Conservation (phyloP, 2,329 filamentous ascomycete genomes). For the Diaporthe sp. region DNA sequence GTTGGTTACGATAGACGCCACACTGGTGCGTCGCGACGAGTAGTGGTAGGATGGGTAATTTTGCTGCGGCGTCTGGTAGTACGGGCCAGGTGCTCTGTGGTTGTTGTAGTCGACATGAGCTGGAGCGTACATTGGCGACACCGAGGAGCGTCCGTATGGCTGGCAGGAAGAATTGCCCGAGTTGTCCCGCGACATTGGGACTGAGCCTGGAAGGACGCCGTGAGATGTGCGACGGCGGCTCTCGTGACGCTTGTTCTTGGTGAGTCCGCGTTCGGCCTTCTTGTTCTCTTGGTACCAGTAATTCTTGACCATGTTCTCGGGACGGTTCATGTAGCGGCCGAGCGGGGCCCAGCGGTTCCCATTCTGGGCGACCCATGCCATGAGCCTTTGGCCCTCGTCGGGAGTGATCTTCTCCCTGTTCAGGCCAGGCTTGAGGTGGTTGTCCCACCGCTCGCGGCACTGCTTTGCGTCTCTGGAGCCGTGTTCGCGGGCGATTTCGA, state of each 20-base stretch:
- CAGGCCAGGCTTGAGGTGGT: slow-evolving; percentile 80
- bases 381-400: slow-evolving; percentile 78
- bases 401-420: slow-evolving; percentile 61
- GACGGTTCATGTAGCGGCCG: slow-evolving; percentile 80
- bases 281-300: slow-evolving; percentile 70
- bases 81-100: background rate
- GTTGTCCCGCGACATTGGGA: slow-evolving; percentile 20
- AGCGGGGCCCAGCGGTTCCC: slow-evolving; percentile 95
- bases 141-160: background rate
- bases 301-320: slow-evolving; percentile 95
- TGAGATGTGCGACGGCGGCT: background rate
- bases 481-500: slow-evolving; percentile 82
- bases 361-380: slow-evolving; percentile 79
- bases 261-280: slow-evolving; percentile 22
- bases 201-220: background rate
- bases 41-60: background rate
- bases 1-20: slow-evolving; percentile 9
- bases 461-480: slow-evolving; percentile 89
- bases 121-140: background rate
- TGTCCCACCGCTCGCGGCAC: slow-evolving; percentile 92
- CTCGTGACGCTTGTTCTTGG: background rate
- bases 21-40: slow-evolving; percentile 4
- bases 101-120: background rate
- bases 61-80: background rate
- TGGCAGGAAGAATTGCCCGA: slow-evolving; percentile 1